phyloP scores from a whole-genome alignment of 139 green algal species.

The Raphidocelis subcapitata region DNA sequence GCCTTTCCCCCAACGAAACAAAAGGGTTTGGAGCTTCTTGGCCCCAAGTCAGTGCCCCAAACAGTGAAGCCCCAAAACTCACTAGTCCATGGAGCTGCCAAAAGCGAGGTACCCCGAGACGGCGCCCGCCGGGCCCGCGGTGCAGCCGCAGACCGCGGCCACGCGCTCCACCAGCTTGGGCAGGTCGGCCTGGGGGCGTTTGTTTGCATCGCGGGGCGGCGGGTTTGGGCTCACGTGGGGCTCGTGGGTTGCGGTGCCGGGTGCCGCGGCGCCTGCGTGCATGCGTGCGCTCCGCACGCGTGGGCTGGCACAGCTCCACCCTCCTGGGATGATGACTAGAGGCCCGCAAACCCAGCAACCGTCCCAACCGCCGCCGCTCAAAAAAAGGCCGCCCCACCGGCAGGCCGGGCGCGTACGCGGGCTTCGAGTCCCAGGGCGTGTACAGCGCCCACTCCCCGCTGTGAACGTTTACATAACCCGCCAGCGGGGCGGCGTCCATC shows the following conservation, averaged over 20 bases:
- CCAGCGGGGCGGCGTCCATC: slow-evolving; percentile 15
- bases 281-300: too few species aligned
- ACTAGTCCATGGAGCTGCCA: slow-evolving; percentile 66
- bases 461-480: slow-evolving; percentile 58
- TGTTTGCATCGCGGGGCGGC: too few species aligned
- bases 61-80: too few species aligned
- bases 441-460: slow-evolving; percentile 67
- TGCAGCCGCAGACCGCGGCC: slow-evolving; percentile 28
- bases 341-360: too few species aligned
- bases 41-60: too few species aligned
- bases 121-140: slow-evolving; percentile 59
- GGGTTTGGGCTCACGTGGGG: too few species aligned
- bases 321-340: too few species aligned
- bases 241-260: too few species aligned
- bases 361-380: not conserved
- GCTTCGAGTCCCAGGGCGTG: slow-evolving; percentile 62
- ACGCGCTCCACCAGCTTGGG: slow-evolving; percentile 35
- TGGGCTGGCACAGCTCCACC: too few species aligned
- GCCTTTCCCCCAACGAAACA: too few species aligned
- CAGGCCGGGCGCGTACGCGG: slow-evolving; percentile 22
- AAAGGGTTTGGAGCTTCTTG: too few species aligned
- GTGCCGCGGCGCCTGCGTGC: too few species aligned
- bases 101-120: slow-evolving; percentile 59
- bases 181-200: slow-evolving; percentile 35
- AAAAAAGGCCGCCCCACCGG: slow-evolving; percentile 32